Evolutionary conservation across 106 monocot genomes (phyloP).

Genomic region (Xerophyta viscosa): DNA sequence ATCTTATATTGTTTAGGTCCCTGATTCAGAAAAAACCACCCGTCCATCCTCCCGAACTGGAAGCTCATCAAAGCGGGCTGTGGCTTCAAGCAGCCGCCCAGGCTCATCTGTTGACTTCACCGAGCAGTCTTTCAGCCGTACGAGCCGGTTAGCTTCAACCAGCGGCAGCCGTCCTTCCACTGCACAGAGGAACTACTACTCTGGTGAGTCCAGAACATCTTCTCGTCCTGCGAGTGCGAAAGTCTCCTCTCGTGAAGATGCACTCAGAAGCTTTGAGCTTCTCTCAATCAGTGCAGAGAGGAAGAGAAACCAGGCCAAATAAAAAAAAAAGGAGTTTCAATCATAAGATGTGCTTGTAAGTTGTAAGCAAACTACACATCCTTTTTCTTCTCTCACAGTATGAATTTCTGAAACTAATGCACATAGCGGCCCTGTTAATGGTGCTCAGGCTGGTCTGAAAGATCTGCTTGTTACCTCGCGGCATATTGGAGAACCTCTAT

Average conservation of each 20-base stretch:
- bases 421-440: neutral
- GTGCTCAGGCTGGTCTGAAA: neutral
- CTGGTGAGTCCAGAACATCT: slow-evolving; percentile 38
- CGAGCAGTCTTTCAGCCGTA: slow-evolving; percentile 22
- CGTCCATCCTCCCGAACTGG: slow-evolving; percentile 40
- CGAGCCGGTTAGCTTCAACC: slow-evolving; percentile 29
- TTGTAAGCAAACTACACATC: slow-evolving; percentile 2
- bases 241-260: slow-evolving; percentile 32
- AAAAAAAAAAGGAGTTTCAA: too few species aligned
- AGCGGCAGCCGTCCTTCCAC: slow-evolving; percentile 34
- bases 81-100: slow-evolving; percentile 38
- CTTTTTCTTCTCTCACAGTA: neutral
- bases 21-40: slow-evolving; percentile 31
- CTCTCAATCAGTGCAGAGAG: slow-evolving; percentile 50
- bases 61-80: slow-evolving; percentile 43
- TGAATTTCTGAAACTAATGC: neutral
- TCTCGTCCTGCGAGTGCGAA: slow-evolving; percentile 22
- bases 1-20: slow-evolving; percentile 32
- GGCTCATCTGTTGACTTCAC: slow-evolving; percentile 35
- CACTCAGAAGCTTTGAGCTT: slow-evolving; percentile 47
- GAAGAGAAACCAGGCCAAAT: too few species aligned
- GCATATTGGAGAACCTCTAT: neutral
- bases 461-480: neutral
- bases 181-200: slow-evolving; percentile 34
- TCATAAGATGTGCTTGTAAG: slow-evolving; percentile 4